A percentile compares a stretch with the other conserved stretches of the same genome.
phyloP scores from a whole-genome alignment of 2,329 filamentous ascomycete species.

The Colletotrichum caudatum region DNA sequence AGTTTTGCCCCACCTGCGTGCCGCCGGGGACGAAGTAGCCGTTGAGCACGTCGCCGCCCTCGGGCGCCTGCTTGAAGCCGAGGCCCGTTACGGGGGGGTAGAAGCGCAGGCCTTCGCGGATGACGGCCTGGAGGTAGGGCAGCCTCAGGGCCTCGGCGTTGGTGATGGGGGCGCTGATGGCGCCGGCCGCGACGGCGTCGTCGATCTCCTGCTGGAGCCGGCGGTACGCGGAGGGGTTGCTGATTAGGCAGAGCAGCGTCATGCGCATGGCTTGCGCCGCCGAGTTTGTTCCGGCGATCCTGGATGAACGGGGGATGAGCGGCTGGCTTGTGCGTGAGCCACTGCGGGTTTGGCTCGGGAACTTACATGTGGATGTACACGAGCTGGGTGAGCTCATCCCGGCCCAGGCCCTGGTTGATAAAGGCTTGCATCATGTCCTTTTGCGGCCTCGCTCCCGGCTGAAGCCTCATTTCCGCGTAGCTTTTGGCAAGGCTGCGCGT shows the following conservation, averaged over 20 bases:
- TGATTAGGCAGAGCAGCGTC: slow-evolving; percentile 65
- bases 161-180: slow-evolving; percentile 53
- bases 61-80: slow-evolving; percentile 66
- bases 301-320: slow-evolving; percentile 43
- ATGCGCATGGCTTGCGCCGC: slow-evolving; percentile 70
- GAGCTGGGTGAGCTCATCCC: slow-evolving; percentile 54
- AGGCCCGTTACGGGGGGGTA: slow-evolving; percentile 65
- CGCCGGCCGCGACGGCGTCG: slow-evolving; percentile 51
- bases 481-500: slow-evolving; percentile 45
- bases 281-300: slow-evolving; percentile 71
- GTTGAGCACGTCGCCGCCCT: slow-evolving; percentile 64
- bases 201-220: slow-evolving; percentile 59
- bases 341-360: background rate
- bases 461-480: slow-evolving; percentile 46
- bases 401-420: slow-evolving; percentile 52
- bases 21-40: slow-evolving; percentile 65
- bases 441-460: slow-evolving; percentile 45
- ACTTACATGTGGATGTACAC: slow-evolving; percentile 55
- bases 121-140: slow-evolving; percentile 67
- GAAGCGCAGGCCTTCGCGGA: slow-evolving; percentile 68
- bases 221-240: slow-evolving; percentile 57
- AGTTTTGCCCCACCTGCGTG: slow-evolving; percentile 65
- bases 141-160: slow-evolving; percentile 63
- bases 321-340: background rate
- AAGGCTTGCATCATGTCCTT: slow-evolving; percentile 57